These are phyloP conservation scores for Tuber melanosporum DNA, from an alignment of 495 filamentous ascomycete species.

Conservation along the genomic window DNA sequence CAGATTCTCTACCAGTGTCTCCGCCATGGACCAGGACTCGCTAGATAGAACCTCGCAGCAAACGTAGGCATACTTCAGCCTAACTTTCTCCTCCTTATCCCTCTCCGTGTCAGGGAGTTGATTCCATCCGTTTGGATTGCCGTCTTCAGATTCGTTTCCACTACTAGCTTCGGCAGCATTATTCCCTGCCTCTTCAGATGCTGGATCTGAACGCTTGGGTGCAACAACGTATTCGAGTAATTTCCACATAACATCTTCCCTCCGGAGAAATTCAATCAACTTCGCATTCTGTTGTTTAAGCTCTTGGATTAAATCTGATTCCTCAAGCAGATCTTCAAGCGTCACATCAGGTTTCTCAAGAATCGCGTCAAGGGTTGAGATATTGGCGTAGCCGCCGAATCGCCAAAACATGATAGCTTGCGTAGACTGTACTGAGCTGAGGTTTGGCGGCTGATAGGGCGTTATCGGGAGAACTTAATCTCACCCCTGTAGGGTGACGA, in stretches of 20 bases:
- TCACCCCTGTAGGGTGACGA: constrained; percentile 24
- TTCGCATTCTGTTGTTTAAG: constrained; percentile 97
- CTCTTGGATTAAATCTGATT: constrained; percentile 92
- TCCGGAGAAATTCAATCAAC: constrained; percentile 89
- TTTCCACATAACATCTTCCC: constrained; percentile 75
- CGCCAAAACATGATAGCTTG: constrained; percentile 83
- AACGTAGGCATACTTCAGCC: constrained; percentile 84
- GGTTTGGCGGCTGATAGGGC: constrained; percentile 29
- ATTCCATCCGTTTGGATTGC: constrained; percentile 50
- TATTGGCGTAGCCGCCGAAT: constrained; percentile 95
- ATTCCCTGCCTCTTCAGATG: constrained; percentile 45
- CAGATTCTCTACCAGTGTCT: constrained; percentile 81
- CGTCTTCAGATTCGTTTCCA: constrained; percentile 55
- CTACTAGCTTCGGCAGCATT: constrained; percentile 27
- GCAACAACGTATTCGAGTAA: constrained; percentile 88
- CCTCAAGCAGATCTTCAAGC: constrained; percentile 91
- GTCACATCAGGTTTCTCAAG: constrained; percentile 92
- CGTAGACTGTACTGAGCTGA: constrained; percentile 13
- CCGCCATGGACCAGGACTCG: constrained; percentile 92
- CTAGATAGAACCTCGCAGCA: constrained; percentile 90
- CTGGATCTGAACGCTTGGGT: constrained; percentile 49
- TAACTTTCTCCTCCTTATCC: constrained; percentile 74
- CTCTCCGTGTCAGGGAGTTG: constrained; percentile 54
- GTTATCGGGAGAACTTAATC: constrained; percentile 36
- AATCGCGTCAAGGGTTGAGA: constrained; percentile 90